Base-by-base conservation (phyloP, 2,329 filamentous ascomycete species). In the Cladobotryum mycophilum region DNA sequence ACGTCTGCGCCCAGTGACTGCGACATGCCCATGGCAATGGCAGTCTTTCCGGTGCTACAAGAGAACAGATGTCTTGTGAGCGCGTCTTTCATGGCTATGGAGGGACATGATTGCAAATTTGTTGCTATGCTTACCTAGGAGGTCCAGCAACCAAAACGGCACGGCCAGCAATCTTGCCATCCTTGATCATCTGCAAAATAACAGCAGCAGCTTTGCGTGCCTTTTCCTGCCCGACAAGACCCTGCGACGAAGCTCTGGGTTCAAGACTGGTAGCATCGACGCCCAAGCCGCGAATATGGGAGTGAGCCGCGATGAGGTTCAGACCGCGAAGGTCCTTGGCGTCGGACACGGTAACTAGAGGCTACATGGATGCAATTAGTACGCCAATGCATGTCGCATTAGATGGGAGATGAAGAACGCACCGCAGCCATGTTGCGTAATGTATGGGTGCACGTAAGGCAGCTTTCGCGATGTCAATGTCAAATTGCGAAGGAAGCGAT, bases 11-110 rank as follows among this genome's bases (percentile, higher is more conserved):
- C 93, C 47, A 99, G 81, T 30, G 91, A 95, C 69, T 99, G 93
- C 36, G 93, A 87, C 91, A 99, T 96, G 45, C 91, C 93, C 88
- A 96, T 97, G 47, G 93, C 93, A 61, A 99, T 95, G 44, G 93
- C 93, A 1, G 93, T 99, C 76, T 99, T 99, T 64, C 93, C 93
- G 48, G 93, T 99, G 72, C 93, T 91, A 51, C 38, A 20, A 9
- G 8, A 9, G 5, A 13, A 48, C 6, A 22, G 3, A 14, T 12
- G 12, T 36, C n/a, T 11, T 15, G 18, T 52, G 9, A 52, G 51
- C 37, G 54, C 8, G 14, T 37, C 14, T 17, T 25, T 17, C n/a
- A n/a, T 11, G 15, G 9, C 38, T 9, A 8, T 17, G 13, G 15
- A 15, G 14, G 9, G n/a, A 20, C 11, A 17, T 15, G 17, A 3